These are phyloP conservation scores for Rhynchosporium graminicola DNA, from an alignment of 2,329 filamentous ascomycete species.

Conservation along the genomic window DNA sequence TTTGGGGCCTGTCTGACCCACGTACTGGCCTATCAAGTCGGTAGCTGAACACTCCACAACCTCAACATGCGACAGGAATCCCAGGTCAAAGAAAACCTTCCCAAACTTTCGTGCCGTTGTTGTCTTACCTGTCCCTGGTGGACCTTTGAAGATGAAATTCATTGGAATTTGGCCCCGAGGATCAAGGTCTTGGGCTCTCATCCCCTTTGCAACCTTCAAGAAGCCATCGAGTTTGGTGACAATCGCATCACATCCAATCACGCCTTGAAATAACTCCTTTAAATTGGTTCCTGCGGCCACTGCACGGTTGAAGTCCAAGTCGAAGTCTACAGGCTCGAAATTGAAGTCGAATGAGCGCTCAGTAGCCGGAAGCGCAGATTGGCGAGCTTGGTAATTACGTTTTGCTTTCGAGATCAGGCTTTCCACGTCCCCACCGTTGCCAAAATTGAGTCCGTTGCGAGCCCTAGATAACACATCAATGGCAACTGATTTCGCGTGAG, in stretches of 20 bases:
- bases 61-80: constrained; percentile 59
- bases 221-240: constrained; percentile 52
- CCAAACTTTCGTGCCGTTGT: constrained; percentile 74
- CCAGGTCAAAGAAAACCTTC: constrained; percentile 74
- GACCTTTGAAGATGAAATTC: constrained; percentile 59
- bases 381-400: constrained; percentile 31
- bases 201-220: constrained; percentile 46
- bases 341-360: constrained; percentile 26
- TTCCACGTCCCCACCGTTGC: constrained; percentile 75
- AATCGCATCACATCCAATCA: constrained; percentile 54
- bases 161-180: constrained; percentile 54
- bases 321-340: constrained; percentile 50
- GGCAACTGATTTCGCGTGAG: constrained; percentile 53
- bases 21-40: constrained; percentile 67
- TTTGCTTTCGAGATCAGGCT: constrained; percentile 61
- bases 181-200: constrained; percentile 50
- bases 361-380: constrained; percentile 23
- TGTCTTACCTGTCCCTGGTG: constrained; percentile 68
- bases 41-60: constrained; percentile 68
- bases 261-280: constrained; percentile 49
- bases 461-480: constrained; percentile 61
- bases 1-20: constrained; percentile 71
- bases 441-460: constrained; percentile 65
- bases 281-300: constrained; percentile 46
- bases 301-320: constrained; percentile 51